phyloP scores from a whole-genome alignment of 805 yeast genomes.

The Ascoidea rubescens region DNA sequence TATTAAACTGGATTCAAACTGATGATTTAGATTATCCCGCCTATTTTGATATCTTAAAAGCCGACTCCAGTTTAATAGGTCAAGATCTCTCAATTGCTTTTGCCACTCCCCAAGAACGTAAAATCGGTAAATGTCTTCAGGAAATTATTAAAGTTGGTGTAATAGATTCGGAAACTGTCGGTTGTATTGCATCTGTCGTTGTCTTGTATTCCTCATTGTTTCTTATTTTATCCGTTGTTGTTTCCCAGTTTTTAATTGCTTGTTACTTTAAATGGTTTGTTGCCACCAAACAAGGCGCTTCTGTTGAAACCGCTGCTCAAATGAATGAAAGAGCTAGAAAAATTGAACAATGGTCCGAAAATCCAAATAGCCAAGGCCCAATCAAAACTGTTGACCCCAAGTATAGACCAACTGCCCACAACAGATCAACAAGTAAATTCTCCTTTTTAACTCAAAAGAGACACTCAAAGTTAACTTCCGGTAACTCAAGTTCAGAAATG shows the following conservation, averaged over 20 bases:
- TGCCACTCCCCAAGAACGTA: constrained; percentile 48
- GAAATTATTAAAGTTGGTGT: constrained; percentile 85
- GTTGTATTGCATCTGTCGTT: constrained; percentile 83
- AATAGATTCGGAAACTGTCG: constrained; percentile 79
- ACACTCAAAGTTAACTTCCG: constrained; percentile 18
- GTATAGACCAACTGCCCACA: constrained; percentile 34
- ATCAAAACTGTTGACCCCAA: constrained; percentile 35
- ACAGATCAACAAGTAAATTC: constrained; percentile 13
- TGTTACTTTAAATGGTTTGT: constrained; percentile 81
- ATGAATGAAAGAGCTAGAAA: constrained; percentile 50
- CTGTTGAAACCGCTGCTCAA: constrained; percentile 38
- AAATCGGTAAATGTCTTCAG: constrained; percentile 65
- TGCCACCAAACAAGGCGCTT: constrained; percentile 72
- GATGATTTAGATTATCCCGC: constrained; percentile 63
- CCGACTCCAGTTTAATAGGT: constrained; percentile 46
- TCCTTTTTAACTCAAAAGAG: constrained; percentile 9
- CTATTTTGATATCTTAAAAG: constrained; percentile 48
- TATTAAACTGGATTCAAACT: constrained; percentile 60
- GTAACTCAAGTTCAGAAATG: constrained; percentile 19
- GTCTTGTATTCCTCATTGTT: constrained; percentile 72
- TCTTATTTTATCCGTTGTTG: constrained; percentile 71
- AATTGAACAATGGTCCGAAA: constrained; percentile 80
- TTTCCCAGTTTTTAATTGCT: constrained; percentile 70
- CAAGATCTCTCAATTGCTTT: constrained; percentile 69
- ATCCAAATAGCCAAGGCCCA: constrained; percentile 36